Conservation (phyloP, 2,329 filamentous ascomycete genomes). For the Clonostachys chloroleuca region DNA sequence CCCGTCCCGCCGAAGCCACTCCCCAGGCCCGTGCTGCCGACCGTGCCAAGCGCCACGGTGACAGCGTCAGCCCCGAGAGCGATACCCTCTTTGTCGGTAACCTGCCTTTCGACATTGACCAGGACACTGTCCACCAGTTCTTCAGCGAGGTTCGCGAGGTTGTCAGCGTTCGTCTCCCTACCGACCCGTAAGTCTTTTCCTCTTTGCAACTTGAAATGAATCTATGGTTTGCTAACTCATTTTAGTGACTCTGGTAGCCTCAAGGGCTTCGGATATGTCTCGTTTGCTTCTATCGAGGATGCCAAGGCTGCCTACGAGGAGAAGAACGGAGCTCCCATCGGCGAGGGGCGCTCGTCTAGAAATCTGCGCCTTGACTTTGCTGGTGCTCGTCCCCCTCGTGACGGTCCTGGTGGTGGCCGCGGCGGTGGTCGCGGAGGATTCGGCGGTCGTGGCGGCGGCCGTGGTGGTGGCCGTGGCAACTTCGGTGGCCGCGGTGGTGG, state of each 20-base stretch:
- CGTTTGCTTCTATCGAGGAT: conserved; percentile 77
- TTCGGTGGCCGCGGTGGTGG: conserved; percentile 46
- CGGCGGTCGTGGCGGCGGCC: conserved; percentile 40
- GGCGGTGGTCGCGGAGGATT: conserved; percentile 49
- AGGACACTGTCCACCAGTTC: conserved; percentile 69
- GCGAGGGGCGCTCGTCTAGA: conserved; percentile 65
- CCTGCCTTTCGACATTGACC: conserved; percentile 77
- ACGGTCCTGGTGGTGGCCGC: conserved; percentile 40
- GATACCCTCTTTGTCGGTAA: conserved; percentile 92
- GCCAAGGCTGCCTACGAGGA: conserved; percentile 69
- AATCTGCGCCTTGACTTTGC: conserved; percentile 81
- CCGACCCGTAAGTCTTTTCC: conserved; percentile 58
- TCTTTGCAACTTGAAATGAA: conserved; percentile 17
- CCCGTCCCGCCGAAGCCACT: conserved; percentile 52
- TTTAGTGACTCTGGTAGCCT: conserved; percentile 69
- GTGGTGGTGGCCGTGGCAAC: conserved; percentile 40
- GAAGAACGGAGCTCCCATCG: conserved; percentile 62
- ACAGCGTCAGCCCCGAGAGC: conserved; percentile 72
- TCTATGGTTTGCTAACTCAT: background rate
- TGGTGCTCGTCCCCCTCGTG: conserved; percentile 58
- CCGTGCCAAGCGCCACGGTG: conserved; percentile 68
- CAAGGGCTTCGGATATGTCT: conserved; percentile 92
- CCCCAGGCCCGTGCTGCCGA: conserved; percentile 54
- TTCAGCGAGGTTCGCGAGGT: conserved; percentile 70
- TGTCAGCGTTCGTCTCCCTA: conserved; percentile 80